Evolutionary conservation across 2,329 filamentous ascomycete species (phyloP).

Genomic region (Claviceps spartinae): DNA sequence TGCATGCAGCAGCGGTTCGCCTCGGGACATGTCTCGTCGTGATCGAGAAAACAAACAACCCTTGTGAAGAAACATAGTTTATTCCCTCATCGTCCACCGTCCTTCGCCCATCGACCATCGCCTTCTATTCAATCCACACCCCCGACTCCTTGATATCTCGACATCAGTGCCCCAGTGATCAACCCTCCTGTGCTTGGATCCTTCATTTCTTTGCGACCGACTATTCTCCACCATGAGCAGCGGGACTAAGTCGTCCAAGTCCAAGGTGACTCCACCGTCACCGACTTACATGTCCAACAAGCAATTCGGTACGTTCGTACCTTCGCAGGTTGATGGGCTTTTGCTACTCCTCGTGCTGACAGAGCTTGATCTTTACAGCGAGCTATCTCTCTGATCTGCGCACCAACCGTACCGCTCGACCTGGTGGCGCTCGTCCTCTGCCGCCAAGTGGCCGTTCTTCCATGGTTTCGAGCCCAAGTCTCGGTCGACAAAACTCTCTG

Average conservation of each 20-base stretch:
- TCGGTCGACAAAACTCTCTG: slow-evolving; percentile 17
- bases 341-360: slow-evolving; percentile 1
- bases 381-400: slow-evolving; percentile 59
- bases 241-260: slow-evolving; percentile 32
- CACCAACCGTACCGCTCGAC: slow-evolving; percentile 51
- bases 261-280: slow-evolving; percentile 47
- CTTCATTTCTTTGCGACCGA: not conserved
- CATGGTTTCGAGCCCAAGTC: slow-evolving; percentile 15
- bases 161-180: not conserved
- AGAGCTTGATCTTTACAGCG: slow-evolving; percentile 29
- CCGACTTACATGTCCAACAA: slow-evolving; percentile 53
- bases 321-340: not conserved
- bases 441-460: slow-evolving; percentile 23
- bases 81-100: not conserved
- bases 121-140: not conserved
- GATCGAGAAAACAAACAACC: slow-evolving; percentile 3
- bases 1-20: slow-evolving; percentile 1
- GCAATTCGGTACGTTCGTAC: slow-evolving; percentile 41
- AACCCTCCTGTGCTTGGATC: not conserved
- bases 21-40: not conserved
- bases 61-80: not conserved
- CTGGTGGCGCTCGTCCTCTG: slow-evolving; percentile 56
- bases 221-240: slow-evolving; percentile 13
- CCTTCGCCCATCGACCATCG: not conserved
- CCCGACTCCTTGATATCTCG: not conserved